Percentiles rank a stretch among this genome's conserved stretches.
phyloP scores from a whole-genome alignment of 441 rosid genomes.

The Kokia cookei region DNA sequence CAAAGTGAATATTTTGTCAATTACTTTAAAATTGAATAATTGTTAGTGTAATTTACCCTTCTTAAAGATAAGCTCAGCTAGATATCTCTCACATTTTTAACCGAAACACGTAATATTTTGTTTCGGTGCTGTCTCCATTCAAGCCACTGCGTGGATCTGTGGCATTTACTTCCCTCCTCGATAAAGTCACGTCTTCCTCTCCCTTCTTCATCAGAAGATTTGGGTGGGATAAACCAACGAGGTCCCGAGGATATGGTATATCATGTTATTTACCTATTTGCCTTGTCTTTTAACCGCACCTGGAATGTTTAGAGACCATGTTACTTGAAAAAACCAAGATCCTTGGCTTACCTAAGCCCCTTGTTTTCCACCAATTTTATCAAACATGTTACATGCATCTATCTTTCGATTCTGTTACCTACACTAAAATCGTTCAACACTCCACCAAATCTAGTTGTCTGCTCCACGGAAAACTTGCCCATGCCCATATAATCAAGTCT shows the following conservation, averaged over 20 bases:
- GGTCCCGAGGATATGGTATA: background rate
- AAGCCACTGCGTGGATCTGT: too few species aligned
- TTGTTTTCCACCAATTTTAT: background rate
- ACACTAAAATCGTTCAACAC: conserved; percentile 27
- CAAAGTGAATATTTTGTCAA: too few species aligned
- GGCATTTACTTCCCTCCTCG: background rate
- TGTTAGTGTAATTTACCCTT: too few species aligned
- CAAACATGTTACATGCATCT: background rate
- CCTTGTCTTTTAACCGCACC: background rate
- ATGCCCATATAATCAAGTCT: conserved; percentile 37
- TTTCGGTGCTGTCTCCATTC: too few species aligned
- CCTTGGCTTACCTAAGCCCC: background rate
- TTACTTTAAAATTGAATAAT: too few species aligned
- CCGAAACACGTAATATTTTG: too few species aligned
- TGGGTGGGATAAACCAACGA: background rate
- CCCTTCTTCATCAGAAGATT: background rate
- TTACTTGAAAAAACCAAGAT: background rate
- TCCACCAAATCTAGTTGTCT: conserved; percentile 31
- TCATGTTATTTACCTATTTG: background rate
- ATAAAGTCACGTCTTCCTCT: background rate
- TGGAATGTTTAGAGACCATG: background rate
- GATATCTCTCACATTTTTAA: too few species aligned
- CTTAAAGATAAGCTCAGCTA: too few species aligned
- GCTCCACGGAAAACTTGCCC: conserved; percentile 30
- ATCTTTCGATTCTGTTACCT: conserved; percentile 24